Conservation (phyloP, 768 basidiomycete species). For the Amanita rimosa region DNA sequence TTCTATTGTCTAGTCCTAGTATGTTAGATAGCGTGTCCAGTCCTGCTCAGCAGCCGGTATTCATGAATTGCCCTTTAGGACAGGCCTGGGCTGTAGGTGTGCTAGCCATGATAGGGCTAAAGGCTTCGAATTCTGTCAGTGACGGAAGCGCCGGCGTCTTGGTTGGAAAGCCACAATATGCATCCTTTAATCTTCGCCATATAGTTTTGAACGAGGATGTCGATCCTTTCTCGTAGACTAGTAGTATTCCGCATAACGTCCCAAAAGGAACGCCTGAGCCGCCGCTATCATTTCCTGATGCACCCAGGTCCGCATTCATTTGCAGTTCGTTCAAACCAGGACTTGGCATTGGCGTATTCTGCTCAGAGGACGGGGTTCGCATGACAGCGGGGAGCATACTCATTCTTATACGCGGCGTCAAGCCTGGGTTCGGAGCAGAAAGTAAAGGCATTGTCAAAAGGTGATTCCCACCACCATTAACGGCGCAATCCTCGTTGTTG, state of each 20-base stretch:
- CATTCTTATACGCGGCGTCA: slow-evolving; percentile 5
- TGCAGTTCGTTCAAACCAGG: slow-evolving; percentile 8
- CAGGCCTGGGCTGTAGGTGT: slow-evolving; percentile 2
- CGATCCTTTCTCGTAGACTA: slow-evolving; percentile 88
- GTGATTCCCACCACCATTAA: not conserved
- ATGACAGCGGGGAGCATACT: slow-evolving; percentile 5
- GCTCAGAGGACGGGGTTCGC: slow-evolving; percentile 1
- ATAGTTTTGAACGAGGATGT: slow-evolving; percentile 75
- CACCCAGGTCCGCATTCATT: not conserved
- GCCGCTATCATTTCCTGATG: not conserved
- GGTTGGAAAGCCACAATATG: slow-evolving; percentile 37
- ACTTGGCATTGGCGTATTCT: slow-evolving; percentile 10
- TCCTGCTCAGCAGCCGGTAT: not conserved
- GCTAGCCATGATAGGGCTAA: slow-evolving; percentile 5
- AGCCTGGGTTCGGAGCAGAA: slow-evolving; percentile 7
- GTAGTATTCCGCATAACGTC: slow-evolving; percentile 50
- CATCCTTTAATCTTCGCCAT: slow-evolving; percentile 59
- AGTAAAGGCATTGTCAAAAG: slow-evolving; percentile 6
- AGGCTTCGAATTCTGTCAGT: not conserved
- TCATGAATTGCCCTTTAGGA: slow-evolving; percentile 1
- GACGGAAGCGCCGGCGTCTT: slow-evolving; percentile 12
- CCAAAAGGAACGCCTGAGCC: slow-evolving; percentile 19
- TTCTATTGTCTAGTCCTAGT: not conserved
- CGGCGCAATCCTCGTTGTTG: not conserved
- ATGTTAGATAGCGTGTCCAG: not conserved